Evolutionary conservation across 768 basidiomycete genomes (phyloP).

Genomic region (Rhizopogon vinicolor): DNA sequence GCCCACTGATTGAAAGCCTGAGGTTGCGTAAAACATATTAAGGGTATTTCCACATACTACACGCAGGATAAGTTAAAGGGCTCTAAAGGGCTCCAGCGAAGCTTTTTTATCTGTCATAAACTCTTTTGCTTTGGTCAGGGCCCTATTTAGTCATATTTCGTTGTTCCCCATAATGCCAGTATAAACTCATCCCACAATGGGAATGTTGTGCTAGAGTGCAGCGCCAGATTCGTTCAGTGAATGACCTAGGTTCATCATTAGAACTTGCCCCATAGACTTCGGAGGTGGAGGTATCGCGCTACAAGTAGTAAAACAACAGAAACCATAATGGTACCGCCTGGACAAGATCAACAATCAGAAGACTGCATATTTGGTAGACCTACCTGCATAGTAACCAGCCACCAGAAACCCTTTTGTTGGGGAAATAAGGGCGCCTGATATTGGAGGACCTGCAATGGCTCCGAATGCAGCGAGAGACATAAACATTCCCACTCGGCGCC

Average conservation of each 20-base stretch:
- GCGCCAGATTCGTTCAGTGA: too few relatives aligned
- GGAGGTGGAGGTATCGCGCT: constrained; percentile 36
- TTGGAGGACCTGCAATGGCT: constrained; percentile 65
- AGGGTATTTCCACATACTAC: too few relatives aligned
- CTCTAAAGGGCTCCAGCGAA: background rate
- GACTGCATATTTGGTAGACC: background rate
- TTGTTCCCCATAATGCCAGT: too few relatives aligned
- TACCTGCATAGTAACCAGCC: constrained; percentile 38
- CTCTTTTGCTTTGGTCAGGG: too few relatives aligned
- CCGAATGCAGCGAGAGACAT: constrained; percentile 58
- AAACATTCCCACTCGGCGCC: constrained; percentile 61
- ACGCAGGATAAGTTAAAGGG: too few relatives aligned
- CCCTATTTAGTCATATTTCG: too few relatives aligned
- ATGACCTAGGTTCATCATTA: background rate
- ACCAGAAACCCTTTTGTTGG: constrained; percentile 41
- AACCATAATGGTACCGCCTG: constrained; percentile 36
- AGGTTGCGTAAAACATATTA: too few relatives aligned
- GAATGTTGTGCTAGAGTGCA: background rate
- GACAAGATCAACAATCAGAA: background rate
- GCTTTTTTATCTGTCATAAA: background rate
- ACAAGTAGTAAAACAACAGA: constrained; percentile 37
- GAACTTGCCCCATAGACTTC: constrained; percentile 33
- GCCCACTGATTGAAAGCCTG: too few relatives aligned
- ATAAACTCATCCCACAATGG: background rate
- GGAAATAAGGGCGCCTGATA: constrained; percentile 62